Evolutionary conservation across 2,329 filamentous ascomycete species (phyloP).

Genomic region (Verticillium albo-atrum): DNA sequence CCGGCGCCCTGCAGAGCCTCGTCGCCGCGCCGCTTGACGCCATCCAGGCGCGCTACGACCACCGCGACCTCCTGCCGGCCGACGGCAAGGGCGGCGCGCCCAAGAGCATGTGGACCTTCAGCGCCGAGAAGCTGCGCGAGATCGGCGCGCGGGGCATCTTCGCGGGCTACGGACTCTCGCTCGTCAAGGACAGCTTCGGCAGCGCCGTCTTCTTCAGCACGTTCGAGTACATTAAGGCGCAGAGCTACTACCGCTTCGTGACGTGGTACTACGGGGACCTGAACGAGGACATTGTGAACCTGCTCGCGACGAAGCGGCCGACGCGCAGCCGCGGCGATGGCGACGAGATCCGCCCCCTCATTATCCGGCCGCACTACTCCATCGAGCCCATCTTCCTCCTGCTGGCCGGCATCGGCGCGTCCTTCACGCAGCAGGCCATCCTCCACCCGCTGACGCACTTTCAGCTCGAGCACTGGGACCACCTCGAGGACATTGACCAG

Average conservation of each 20-base stretch:
- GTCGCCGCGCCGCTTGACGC: slow-evolving; percentile 73
- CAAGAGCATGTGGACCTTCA: slow-evolving; percentile 70
- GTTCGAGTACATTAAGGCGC: slow-evolving; percentile 73
- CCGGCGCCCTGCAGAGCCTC: slow-evolving; percentile 65
- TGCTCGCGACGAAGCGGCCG: slow-evolving; percentile 43
- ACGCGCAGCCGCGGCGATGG: slow-evolving; percentile 10
- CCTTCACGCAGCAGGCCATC: slow-evolving; percentile 62
- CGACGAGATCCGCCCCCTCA: slow-evolving; percentile 23
- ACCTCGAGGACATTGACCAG: slow-evolving; percentile 67
- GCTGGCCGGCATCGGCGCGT: slow-evolving; percentile 63
- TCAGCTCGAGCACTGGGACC: slow-evolving; percentile 68
- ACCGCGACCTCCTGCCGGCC: slow-evolving; percentile 39
- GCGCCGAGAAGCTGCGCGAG: slow-evolving; percentile 57
- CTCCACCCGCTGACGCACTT: slow-evolving; percentile 69
- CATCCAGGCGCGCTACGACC: slow-evolving; percentile 68
- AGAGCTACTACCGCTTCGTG: slow-evolving; percentile 68
- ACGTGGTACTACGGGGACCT: slow-evolving; percentile 64
- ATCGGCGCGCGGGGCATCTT: slow-evolving; percentile 71
- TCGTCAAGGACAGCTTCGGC: slow-evolving; percentile 66
- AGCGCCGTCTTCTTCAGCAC: slow-evolving; percentile 69
- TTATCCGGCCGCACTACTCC: slow-evolving; percentile 70
- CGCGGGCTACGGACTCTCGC: slow-evolving; percentile 65
- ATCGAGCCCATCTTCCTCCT: slow-evolving; percentile 70
- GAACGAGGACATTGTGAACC: slow-evolving; percentile 45
- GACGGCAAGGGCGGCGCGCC: slow-evolving; percentile 33